Base-by-base conservation (phyloP, 768 basidiomycete genomes). In the Amanita fuliginea region DNA sequence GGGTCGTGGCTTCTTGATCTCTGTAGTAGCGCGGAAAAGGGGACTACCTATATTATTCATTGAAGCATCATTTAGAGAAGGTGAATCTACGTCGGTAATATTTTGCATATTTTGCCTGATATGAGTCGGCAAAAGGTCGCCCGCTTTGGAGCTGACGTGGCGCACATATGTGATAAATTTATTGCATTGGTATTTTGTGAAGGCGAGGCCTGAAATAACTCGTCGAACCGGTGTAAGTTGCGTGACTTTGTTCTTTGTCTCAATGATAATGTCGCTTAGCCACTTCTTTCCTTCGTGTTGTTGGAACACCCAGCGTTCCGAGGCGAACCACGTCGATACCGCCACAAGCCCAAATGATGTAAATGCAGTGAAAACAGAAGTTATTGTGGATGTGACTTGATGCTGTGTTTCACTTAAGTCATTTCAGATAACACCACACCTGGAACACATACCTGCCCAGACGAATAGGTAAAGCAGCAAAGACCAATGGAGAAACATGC, bases 401-500 rank as follows among this genome's bases (percentile, higher is more conserved):
- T 75, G 67, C 83, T 90, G 60, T 41, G 51, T 24, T 16, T 39
- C 16, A 45, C 51, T 39, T 44, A 47, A 18, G 45, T 28, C 37
- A 7, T 18, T 13, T 53, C 46, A 35, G 34, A 21, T 34, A 33
- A 5, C 22, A 49, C 22, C 13, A 41, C 35, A 26, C 11, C 30
- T 39, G 37, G 30, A 9, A 19, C 22, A 53, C 72, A 39, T 62
- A 81, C 84, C 72, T 86, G 83, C 6, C 64, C 54, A 14, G 86
- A 85, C 2, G 86, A 78, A 59, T 87, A 89, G 11, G 84, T 74
- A 58, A 89, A 89, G 39, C 82, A 75, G 57, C 83, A 80, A 14
- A 89, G 71, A 11, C 86, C 86, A 36, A 84, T 73, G 1, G 83
- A 88, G 64, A 90, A 90, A 63, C 82, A 84, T 35, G 84, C 83